Evolutionary conservation across 1,284 basidiomycete species (phyloP), one percentile per base, ranked within the genome.

Genomic region (Phlebopus sp.): DNA sequence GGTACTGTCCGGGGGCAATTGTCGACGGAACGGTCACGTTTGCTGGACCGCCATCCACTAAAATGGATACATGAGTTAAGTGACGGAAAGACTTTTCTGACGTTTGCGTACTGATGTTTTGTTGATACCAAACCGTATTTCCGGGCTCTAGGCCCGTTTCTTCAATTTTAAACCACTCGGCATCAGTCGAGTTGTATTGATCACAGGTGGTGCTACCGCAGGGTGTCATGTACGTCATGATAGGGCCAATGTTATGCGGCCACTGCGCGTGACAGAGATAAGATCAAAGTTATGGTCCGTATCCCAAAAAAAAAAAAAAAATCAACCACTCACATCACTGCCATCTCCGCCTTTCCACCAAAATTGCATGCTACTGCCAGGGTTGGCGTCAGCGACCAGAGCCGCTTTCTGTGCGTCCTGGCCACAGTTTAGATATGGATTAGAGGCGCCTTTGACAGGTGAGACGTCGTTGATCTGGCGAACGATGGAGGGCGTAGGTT

Each of bases 161-260:
- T 44, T 71, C 71, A 48, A 81, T 74, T 69, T 90, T 89, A 76
- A 89, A 88, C 82, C 82, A 89, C 57, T 81, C 68, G 2, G 83
- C 82, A 9, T 72, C 60, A 5, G 72, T 68, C 2, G 76, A 58
- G 56, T 87, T 71, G 63, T 81, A 86, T 52, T 81, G 66, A 59
- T 77, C 73, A 66, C 86, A 87, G 2, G 77, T 68, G 0, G 70
- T 69, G 19, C 67, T 60, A 2, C 77, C 79, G 55, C 85, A 88
- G 11, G 75, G 71, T 0, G 84, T 76, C 75, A 90, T 75, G 61
- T 90, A 90, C 32, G 81, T 84, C 66, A 88, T 70, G 59, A 89
- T 66, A 2, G 86, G 86, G 4, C 86, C 86, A 10, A 71, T 81
- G 49, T 85, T 73, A 57, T 90, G 86, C 2, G 81, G 80, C 86